phyloP scores from a whole-genome alignment of 148 eudicot genomes.

The Vaccinium corymbosum region DNA sequence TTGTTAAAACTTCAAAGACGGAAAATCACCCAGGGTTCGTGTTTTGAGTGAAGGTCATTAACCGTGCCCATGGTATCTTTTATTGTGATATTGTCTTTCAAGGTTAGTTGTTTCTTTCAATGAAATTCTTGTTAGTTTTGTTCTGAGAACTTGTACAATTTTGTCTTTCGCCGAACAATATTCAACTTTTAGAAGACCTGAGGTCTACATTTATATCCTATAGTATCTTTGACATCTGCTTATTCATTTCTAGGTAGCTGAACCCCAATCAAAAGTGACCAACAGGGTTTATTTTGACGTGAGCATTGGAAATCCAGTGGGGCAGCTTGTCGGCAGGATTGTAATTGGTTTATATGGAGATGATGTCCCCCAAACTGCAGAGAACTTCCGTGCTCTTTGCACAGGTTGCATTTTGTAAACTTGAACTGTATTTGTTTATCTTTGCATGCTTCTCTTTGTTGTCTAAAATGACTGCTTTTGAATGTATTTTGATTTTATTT shows the following conservation, averaged over 20 bases:
- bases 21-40: not conserved
- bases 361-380: slow-evolving; percentile 90
- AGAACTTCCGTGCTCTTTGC: slow-evolving; percentile 94
- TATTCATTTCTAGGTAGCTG: slow-evolving; percentile 36
- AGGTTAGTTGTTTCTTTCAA: not conserved
- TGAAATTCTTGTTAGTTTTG: not conserved
- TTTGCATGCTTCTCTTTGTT: not conserved
- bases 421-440: not conserved
- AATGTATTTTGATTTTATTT: slow-evolving; percentile 13
- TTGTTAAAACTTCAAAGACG: too few species aligned
- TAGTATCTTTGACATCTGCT: not conserved
- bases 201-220: not conserved
- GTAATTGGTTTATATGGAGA: slow-evolving; percentile 92
- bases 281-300: slow-evolving; percentile 73
- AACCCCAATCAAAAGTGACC: slow-evolving; percentile 79
- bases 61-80: too few species aligned
- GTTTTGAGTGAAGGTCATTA: not conserved
- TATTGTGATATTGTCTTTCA: too few species aligned
- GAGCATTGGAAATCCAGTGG: slow-evolving; percentile 88
- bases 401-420: slow-evolving; percentile 50
- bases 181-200: not conserved
- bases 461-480: not conserved
- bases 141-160: not conserved
- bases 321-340: slow-evolving; percentile 75
- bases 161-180: not conserved